Evolutionary conservation across 1,139 yeast genomes (phyloP).

Genomic region (Meyerozyma guilliermondii): DNA sequence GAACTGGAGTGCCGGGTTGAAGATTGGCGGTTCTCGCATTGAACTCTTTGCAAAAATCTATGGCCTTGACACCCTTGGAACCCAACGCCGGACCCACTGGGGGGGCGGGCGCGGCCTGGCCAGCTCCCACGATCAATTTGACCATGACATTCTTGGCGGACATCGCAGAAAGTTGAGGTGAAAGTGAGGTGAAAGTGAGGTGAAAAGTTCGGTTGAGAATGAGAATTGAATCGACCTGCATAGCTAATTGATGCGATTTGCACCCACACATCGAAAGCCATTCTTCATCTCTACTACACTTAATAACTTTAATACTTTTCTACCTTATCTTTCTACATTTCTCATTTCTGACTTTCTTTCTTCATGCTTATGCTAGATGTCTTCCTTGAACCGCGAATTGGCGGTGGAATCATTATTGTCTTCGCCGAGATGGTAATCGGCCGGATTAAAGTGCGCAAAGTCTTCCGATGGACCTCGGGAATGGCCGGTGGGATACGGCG

Average conservation of each 20-base stretch:
- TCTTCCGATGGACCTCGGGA: background rate
- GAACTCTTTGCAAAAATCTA: slow-evolving; percentile 96
- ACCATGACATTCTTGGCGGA: slow-evolving; percentile 53
- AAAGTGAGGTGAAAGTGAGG: no score
- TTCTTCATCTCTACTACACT: no score
- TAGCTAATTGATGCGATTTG: no score
- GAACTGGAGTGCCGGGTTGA: slow-evolving; percentile 84
- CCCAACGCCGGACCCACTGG: slow-evolving; percentile 99
- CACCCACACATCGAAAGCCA: background rate
- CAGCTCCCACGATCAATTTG: slow-evolving; percentile 94
- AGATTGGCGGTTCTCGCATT: slow-evolving; percentile 92
- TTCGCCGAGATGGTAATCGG: slow-evolving; percentile 1
- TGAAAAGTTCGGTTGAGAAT: background rate
- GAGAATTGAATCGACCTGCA: background rate
- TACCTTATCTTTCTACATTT: no score
- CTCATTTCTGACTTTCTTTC: no score
- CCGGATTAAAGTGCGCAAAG: slow-evolving; percentile 1
- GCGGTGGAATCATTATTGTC: background rate
- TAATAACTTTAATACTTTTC: no score
- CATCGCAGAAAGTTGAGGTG: slow-evolving; percentile 20
- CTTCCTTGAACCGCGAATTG: slow-evolving; percentile 1
- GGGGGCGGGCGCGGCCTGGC: slow-evolving; percentile 98
- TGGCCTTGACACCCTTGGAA: slow-evolving; percentile 97
- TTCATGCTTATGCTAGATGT: background rate
- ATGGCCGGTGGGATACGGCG: background rate